phyloP scores from a whole-genome alignment of 805 yeast genomes.

The Candida nanaspora region DNA sequence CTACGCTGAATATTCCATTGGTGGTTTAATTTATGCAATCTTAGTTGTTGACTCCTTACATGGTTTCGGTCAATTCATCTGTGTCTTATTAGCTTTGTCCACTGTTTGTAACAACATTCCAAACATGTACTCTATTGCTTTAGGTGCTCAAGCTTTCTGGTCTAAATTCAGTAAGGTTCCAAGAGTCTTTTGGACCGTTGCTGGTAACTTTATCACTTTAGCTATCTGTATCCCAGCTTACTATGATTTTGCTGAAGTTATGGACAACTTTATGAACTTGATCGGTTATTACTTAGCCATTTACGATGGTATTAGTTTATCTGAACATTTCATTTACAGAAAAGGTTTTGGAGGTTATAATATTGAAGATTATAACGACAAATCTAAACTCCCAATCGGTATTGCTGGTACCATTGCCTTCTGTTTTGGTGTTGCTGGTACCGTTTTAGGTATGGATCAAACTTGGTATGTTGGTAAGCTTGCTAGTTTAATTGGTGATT shows the following conservation, averaged over 20 bases:
- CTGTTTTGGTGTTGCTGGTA: conserved; percentile 80
- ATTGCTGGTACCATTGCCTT: conserved; percentile 71
- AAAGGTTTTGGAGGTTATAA: conserved; percentile 57
- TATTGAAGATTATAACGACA: conserved; percentile 52
- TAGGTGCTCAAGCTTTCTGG: conserved; percentile 83
- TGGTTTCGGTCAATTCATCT: conserved; percentile 85
- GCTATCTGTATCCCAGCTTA: conserved; percentile 89
- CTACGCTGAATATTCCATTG: conserved; percentile 51
- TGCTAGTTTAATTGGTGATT: conserved; percentile 50
- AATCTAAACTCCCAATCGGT: conserved; percentile 62
- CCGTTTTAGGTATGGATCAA: conserved; percentile 82
- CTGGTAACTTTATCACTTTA: conserved; percentile 68
- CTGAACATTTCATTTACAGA: conserved; percentile 80
- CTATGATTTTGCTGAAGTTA: conserved; percentile 62
- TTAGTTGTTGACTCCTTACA: conserved; percentile 74
- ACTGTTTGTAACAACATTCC: conserved; percentile 91
- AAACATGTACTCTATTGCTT: conserved; percentile 85
- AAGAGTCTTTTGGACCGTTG: conserved; percentile 73
- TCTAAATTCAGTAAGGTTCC: conserved; percentile 69
- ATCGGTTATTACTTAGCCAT: conserved; percentile 89
- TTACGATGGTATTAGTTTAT: conserved; percentile 65
- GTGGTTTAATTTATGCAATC: conserved; percentile 79
- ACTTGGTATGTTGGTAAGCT: conserved; percentile 75
- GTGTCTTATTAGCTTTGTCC: conserved; percentile 77
- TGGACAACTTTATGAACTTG: conserved; percentile 84